These are phyloP conservation scores for Taphrina betulina DNA, from an alignment of 1,139 yeast genomes.

Conservation along the genomic window DNA sequence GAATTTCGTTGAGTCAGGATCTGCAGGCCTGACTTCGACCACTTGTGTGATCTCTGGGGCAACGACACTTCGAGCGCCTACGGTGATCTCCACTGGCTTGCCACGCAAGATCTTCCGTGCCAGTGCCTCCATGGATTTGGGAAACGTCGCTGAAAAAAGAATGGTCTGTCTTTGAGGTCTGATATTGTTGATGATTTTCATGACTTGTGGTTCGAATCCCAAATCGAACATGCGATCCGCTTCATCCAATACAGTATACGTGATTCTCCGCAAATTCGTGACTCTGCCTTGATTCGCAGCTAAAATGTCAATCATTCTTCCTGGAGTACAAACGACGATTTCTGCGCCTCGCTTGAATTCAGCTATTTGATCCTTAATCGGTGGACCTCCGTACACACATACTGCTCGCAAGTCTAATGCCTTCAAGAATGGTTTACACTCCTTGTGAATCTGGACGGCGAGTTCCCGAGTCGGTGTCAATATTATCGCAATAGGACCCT, in stretches of 20 bases:
- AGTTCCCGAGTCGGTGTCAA: slow-evolving; percentile 92
- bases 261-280: slow-evolving; percentile 64
- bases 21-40: slow-evolving; percentile 58
- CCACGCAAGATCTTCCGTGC: slow-evolving; percentile 60
- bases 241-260: slow-evolving; percentile 87
- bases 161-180: slow-evolving; percentile 92
- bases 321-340: slow-evolving; percentile 91
- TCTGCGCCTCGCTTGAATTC: slow-evolving; percentile 77
- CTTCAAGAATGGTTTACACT: slow-evolving; percentile 59
- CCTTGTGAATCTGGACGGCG: slow-evolving; percentile 78
- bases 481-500: slow-evolving; percentile 78
- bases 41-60: slow-evolving; percentile 76
- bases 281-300: slow-evolving; percentile 82
- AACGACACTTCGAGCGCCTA: slow-evolving; percentile 80
- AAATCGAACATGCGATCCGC: slow-evolving; percentile 96
- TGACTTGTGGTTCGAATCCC: slow-evolving; percentile 97
- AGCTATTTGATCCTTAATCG: slow-evolving; percentile 77
- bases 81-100: slow-evolving; percentile 71
- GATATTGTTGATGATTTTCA: slow-evolving; percentile 70
- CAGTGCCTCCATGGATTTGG: slow-evolving; percentile 64
- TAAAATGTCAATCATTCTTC: slow-evolving; percentile 83
- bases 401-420: slow-evolving; percentile 56
- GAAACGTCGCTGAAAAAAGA: slow-evolving; percentile 91
- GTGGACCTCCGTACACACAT: slow-evolving; percentile 94
- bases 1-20: slow-evolving; percentile 51